Evolutionary conservation across 306 rosid genomes (phyloP).

Genomic region (Cicer bijugum): DNA sequence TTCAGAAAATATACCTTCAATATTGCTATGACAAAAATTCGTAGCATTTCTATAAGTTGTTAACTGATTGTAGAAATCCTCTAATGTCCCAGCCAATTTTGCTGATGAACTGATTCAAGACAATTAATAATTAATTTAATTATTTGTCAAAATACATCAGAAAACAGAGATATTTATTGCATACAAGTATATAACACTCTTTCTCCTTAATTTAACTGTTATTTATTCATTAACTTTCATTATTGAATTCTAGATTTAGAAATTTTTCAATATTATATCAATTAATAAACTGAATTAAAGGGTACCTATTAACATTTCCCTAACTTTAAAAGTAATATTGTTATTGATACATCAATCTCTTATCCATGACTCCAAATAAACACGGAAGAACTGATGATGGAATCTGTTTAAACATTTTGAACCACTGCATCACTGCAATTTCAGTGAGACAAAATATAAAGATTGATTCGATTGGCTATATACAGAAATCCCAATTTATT

Average conservation of each 20-base stretch:
- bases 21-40: constrained; percentile 8
- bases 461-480: background rate
- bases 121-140: constrained; percentile 23
- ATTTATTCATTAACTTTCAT: background rate
- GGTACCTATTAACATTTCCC: too few relatives aligned
- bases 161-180: constrained; percentile 3
- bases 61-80: constrained; percentile 36
- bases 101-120: constrained; percentile 5
- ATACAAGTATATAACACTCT: background rate
- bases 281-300: too few relatives aligned
- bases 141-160: background rate
- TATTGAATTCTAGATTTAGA: background rate
- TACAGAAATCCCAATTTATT: background rate
- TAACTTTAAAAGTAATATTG: background rate
- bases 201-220: background rate
- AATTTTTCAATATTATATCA: background rate
- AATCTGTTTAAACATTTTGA: background rate
- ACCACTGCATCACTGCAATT: background rate
- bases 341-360: background rate
- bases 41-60: constrained; percentile 16
- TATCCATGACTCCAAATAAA: background rate
- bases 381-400: background rate
- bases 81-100: constrained; percentile 32
- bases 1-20: constrained; percentile 1
- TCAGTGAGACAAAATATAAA: background rate